Conservation (phyloP, 352 stramenopile species). For the Saprolegnia diclina region DNA sequence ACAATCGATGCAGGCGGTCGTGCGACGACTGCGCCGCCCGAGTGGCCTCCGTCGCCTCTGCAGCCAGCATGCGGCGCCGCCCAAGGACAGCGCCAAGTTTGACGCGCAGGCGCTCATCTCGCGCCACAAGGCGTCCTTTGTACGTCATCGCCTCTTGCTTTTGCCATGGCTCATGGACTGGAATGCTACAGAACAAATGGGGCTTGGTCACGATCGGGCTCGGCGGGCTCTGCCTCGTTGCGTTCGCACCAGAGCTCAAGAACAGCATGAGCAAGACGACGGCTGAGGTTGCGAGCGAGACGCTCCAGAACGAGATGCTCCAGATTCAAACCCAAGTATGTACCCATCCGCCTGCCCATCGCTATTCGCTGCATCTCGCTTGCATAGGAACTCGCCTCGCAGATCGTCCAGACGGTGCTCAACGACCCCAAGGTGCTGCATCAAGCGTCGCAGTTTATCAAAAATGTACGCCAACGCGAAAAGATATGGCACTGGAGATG, state of each 20-base stretch:
- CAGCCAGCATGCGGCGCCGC: not conserved
- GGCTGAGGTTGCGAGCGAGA: slow-evolving; percentile 71
- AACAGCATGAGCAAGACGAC: slow-evolving; percentile 76
- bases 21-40: not conserved
- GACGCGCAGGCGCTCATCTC: not conserved
- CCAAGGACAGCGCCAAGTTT: not conserved
- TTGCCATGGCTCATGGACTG: not conserved
- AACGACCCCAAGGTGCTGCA: slow-evolving; percentile 80
- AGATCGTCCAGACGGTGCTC: slow-evolving; percentile 83
- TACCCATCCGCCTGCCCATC: not conserved
- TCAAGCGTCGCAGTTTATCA: slow-evolving; percentile 68
- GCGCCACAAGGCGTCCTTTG: not conserved
- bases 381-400: slow-evolving; percentile 51
- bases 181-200: slow-evolving; percentile 17
- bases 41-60: not conserved
- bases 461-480: slow-evolving; percentile 36
- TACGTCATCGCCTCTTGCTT: not conserved
- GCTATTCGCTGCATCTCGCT: not conserved
- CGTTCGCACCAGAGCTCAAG: slow-evolving; percentile 71
- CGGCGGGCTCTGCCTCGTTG: slow-evolving; percentile 48
- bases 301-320: slow-evolving; percentile 78
- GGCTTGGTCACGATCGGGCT: slow-evolving; percentile 24
- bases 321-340: slow-evolving; percentile 48
- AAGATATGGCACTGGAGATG: slow-evolving; percentile 16
- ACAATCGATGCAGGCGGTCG: too few species aligned